Evolutionary conservation across 2,329 filamentous ascomycete species (phyloP).

Genomic region (Ceratocystis colombiana): DNA sequence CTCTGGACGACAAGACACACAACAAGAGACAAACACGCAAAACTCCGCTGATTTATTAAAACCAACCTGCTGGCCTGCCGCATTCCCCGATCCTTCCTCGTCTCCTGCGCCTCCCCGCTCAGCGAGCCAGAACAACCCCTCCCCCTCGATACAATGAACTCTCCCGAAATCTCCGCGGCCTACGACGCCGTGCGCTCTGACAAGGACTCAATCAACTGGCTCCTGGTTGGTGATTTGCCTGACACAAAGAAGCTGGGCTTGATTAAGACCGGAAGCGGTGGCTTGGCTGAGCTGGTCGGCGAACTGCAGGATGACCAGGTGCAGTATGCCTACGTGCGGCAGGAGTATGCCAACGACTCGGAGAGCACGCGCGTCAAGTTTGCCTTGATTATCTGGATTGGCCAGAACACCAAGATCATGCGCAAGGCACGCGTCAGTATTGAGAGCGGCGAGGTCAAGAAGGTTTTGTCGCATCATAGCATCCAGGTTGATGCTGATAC

Average conservation of each 20-base stretch:
- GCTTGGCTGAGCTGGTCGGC: conserved; percentile 47
- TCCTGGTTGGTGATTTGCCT: conserved; percentile 52
- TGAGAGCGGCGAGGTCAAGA: conserved; percentile 56
- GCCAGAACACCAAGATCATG: conserved; percentile 55
- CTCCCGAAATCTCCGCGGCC: conserved; percentile 51
- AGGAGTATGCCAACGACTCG: conserved; percentile 62
- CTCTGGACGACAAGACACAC: neutral
- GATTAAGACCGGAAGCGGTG: conserved; percentile 49
- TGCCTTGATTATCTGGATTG: conserved; percentile 58
- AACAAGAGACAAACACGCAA: neutral
- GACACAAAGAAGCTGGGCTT: conserved; percentile 49
- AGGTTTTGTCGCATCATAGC: conserved; percentile 53
- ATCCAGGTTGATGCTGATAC: conserved; percentile 54
- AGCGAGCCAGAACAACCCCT: neutral
- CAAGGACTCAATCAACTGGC: conserved; percentile 56
- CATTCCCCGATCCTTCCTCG: neutral
- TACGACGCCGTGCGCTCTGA: conserved; percentile 59
- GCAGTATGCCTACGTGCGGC: conserved; percentile 55
- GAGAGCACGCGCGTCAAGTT: conserved; percentile 62
- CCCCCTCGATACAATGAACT: conserved; percentile 33
- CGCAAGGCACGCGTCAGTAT: conserved; percentile 58
- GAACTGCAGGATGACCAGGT: conserved; percentile 50
- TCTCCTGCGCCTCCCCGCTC: neutral
- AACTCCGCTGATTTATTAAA: neutral
- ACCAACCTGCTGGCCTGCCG: neutral